These are phyloP conservation scores for Stachybotrys elegans DNA, from an alignment of 2,329 filamentous ascomycete species.

Conservation along the genomic window DNA sequence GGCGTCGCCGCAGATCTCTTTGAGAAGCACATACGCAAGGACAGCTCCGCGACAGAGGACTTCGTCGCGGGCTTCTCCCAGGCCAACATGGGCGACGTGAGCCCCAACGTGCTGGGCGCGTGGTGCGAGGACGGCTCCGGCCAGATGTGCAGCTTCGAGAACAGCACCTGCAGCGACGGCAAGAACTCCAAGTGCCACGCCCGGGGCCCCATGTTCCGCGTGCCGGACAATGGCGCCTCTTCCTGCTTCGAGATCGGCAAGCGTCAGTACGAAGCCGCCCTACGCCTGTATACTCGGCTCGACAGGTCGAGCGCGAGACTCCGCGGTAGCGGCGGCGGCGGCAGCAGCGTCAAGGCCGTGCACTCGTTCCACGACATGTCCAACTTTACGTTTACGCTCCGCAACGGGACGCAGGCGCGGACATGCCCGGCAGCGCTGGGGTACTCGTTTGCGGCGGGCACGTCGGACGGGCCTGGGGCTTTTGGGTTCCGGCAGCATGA, in stretches of 20 bases:
- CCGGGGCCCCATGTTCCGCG: conserved; percentile 61
- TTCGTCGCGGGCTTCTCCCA: conserved; percentile 92
- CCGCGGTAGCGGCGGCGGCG: conserved; percentile 54
- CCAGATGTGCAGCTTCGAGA: conserved; percentile 62
- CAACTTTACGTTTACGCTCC: conserved; percentile 64
- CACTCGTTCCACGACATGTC: conserved; percentile 79
- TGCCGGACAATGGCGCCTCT: conserved; percentile 64
- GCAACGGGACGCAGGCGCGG: conserved; percentile 63
- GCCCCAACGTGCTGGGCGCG: conserved; percentile 77
- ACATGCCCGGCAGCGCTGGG: conserved; percentile 85
- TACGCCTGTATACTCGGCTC: conserved; percentile 44
- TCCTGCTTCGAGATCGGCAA: conserved; percentile 72
- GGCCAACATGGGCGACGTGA: conserved; percentile 84
- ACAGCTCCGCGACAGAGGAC: conserved; percentile 51
- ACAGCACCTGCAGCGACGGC: conserved; percentile 71
- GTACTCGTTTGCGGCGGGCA: conserved; percentile 86
- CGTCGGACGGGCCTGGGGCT: conserved; percentile 78
- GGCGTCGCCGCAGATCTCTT: conserved; percentile 81
- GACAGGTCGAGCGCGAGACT: conserved; percentile 32
- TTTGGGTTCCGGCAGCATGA: conserved; percentile 89
- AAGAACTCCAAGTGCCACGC: conserved; percentile 64
- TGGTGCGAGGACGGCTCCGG: conserved; percentile 82
- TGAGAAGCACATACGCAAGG: conserved; percentile 60
- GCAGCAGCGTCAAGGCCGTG: conserved; percentile 66
- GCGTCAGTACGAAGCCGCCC: conserved; percentile 59